These are phyloP conservation scores for Coffea eugenioides DNA, from an alignment of 257 asterid genomes.

Conservation along the genomic window DNA sequence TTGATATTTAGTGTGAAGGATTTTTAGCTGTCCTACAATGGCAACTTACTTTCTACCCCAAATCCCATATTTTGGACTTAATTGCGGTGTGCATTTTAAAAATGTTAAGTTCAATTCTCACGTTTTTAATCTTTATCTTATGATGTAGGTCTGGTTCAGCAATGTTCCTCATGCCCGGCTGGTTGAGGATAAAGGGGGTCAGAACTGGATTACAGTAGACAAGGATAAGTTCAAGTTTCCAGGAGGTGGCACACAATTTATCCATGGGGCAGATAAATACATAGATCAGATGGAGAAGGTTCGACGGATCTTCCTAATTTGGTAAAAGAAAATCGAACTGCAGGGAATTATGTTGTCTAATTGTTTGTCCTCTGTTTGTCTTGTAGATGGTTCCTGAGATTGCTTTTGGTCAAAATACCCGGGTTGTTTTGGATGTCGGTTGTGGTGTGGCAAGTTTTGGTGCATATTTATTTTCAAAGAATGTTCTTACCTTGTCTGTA, in stretches of 20 bases:
- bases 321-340: neutral
- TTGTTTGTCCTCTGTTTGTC: constrained; percentile 6
- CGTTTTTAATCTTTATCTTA: neutral
- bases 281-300: constrained; percentile 94
- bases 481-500: constrained; percentile 76
- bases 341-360: neutral
- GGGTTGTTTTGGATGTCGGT: constrained; percentile 89
- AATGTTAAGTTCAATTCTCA: neutral
- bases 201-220: constrained; percentile 77
- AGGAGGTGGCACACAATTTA: constrained; percentile 96
- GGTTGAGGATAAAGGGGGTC: constrained; percentile 95
- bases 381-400: constrained; percentile 84
- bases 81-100: neutral
- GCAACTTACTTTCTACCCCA: neutral
- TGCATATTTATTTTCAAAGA: constrained; percentile 76
- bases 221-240: constrained; percentile 96
- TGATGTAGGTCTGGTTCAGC: constrained; percentile 88
- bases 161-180: constrained; percentile 93
- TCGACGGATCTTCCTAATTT: neutral
- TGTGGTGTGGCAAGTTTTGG: constrained; percentile 99
- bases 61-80: neutral
- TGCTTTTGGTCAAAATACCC: constrained; percentile 79
- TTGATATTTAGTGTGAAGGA: neutral
- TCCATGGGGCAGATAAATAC: constrained; percentile 92
- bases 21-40: neutral